Percentiles rank a stretch among this genome's conserved stretches.
phyloP scores from a whole-genome alignment of 2,329 filamentous ascomycete genomes.

The Trichoderma koningii region DNA sequence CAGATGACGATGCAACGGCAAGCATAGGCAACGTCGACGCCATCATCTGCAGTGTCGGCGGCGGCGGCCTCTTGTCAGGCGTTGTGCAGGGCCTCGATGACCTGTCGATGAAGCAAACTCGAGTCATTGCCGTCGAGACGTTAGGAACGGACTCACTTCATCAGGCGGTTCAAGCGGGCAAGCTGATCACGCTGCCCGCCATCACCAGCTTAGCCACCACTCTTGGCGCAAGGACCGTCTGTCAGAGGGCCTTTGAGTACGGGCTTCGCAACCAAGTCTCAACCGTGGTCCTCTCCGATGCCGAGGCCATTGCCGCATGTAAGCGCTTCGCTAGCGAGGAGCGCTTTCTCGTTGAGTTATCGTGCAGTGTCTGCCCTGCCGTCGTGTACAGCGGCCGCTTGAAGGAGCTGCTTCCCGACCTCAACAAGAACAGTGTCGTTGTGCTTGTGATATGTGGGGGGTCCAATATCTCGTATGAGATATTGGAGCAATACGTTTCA shows the following conservation, averaged over 20 bases:
- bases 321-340: slow-evolving; percentile 37
- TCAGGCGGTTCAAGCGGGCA: slow-evolving; percentile 54
- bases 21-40: slow-evolving; percentile 53
- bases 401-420: slow-evolving; percentile 31
- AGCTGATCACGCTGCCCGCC: slow-evolving; percentile 62
- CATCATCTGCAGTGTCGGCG: slow-evolving; percentile 74
- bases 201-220: slow-evolving; percentile 74
- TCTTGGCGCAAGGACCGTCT: slow-evolving; percentile 69
- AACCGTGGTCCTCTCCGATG: slow-evolving; percentile 35
- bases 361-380: slow-evolving; percentile 37
- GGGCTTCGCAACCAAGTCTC: slow-evolving; percentile 34
- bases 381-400: slow-evolving; percentile 36
- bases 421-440: slow-evolving; percentile 34
- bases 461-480: slow-evolving; percentile 40
- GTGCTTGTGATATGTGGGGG: slow-evolving; percentile 40
- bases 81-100: slow-evolving; percentile 63
- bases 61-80: slow-evolving; percentile 78
- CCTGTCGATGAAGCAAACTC: slow-evolving; percentile 37
- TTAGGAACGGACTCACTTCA: slow-evolving; percentile 67
- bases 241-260: slow-evolving; percentile 46
- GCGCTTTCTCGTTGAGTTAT: slow-evolving; percentile 37
- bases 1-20: slow-evolving; percentile 65
- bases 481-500: slow-evolving; percentile 31
- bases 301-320: slow-evolving; percentile 36
- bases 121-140: slow-evolving; percentile 72